phyloP scores from a whole-genome alignment of 768 basidiomycete genomes.

The Tylopilus vinaceipallidus region DNA sequence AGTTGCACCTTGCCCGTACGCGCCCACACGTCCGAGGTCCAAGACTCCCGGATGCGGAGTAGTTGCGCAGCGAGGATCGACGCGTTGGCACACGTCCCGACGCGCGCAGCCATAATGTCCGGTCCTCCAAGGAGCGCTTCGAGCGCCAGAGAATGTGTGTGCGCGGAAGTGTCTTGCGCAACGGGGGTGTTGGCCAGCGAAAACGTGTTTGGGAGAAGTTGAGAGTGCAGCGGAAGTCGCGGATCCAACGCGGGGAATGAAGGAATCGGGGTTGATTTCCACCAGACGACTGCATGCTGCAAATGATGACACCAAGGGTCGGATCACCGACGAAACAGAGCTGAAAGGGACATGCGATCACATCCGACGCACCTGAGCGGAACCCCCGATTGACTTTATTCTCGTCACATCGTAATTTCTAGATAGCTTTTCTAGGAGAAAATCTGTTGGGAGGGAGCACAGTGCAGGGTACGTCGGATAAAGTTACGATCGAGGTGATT shows the following conservation, averaged over 20 bases:
- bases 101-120: conserved; percentile 71
- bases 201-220: conserved; percentile 65
- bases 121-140: conserved; percentile 77
- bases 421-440: conserved; percentile 71
- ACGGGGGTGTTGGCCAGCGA: conserved; percentile 73
- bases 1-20: conserved; percentile 75
- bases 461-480: conserved; percentile 18
- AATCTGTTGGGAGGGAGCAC: conserved; percentile 46
- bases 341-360: neutral
- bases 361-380: conserved; percentile 60
- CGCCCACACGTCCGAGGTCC: conserved; percentile 75
- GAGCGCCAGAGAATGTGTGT: conserved; percentile 72
- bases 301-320: neutral
- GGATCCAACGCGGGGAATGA: conserved; percentile 73
- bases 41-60: conserved; percentile 73
- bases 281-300: conserved; percentile 79
- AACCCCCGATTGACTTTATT: conserved; percentile 74
- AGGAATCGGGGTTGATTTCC: conserved; percentile 76
- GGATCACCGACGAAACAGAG: conserved; percentile 1
- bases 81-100: conserved; percentile 69
- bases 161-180: conserved; percentile 78
- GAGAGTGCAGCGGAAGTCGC: conserved; percentile 62
- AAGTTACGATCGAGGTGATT: conserved; percentile 33
- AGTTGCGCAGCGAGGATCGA: conserved; percentile 75
- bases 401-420: conserved; percentile 66